Percentiles rank a stretch among this genome's conserved stretches.
These are phyloP conservation scores for Fremontodendron californicum DNA, from an alignment of 345 rosid genomes.

Conservation along the genomic window DNA sequence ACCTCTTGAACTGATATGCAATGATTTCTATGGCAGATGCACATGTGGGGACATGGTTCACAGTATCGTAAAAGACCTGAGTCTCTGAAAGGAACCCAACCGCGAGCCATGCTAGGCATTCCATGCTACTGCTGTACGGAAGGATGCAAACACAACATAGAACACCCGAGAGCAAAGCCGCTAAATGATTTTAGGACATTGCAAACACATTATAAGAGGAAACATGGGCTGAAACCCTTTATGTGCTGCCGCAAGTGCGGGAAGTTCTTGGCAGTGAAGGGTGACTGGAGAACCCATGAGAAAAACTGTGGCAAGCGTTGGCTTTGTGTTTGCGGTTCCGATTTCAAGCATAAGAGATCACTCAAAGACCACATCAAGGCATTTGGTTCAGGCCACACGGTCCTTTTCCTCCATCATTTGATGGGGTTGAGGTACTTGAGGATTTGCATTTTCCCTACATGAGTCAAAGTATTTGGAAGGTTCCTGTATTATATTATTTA, in stretches of 20 bases:
- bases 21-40: constrained; percentile 52
- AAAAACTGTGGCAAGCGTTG: constrained; percentile 91
- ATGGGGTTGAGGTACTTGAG: constrained; percentile 23
- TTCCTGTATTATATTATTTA: too few relatives aligned
- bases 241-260: constrained; percentile 78
- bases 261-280: constrained; percentile 74
- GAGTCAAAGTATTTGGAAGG: too few relatives aligned
- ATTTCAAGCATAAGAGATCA: constrained; percentile 89
- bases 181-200: constrained; percentile 80
- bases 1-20: neutral
- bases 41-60: constrained; percentile 96
- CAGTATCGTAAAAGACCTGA: constrained; percentile 75
- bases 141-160: constrained; percentile 82
- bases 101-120: constrained; percentile 60
- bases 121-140: constrained; percentile 86
- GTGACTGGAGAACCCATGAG: constrained; percentile 93
- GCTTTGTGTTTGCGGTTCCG: constrained; percentile 85
- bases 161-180: constrained; percentile 69
- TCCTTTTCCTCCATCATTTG: constrained; percentile 46
- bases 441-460: constrained; percentile 27
- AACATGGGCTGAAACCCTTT: constrained; percentile 67
- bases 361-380: constrained; percentile 82
- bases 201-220: constrained; percentile 87
- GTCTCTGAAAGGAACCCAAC: constrained; percentile 67
- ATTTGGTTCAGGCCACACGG: constrained; percentile 66